Evolutionary conservation across 345 rosid species (phyloP).

Genomic region (Litchi chinensis): DNA sequence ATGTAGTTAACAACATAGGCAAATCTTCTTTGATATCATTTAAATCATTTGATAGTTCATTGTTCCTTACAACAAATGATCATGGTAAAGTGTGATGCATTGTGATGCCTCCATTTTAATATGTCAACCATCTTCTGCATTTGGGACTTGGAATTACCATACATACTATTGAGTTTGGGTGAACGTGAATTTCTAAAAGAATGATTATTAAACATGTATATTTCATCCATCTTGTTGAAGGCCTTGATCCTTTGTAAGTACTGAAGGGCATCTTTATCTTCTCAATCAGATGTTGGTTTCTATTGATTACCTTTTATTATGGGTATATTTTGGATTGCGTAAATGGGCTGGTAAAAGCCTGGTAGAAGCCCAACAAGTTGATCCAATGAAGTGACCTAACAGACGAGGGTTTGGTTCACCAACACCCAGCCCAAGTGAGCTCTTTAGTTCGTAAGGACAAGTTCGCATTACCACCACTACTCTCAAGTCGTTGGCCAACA

Average conservation of each 20-base stretch:
- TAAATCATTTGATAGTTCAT: background rate
- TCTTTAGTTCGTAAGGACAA: too few relatives aligned
- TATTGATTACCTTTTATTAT: too few relatives aligned
- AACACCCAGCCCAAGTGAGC: too few relatives aligned
- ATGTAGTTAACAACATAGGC: background rate
- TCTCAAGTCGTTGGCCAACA: too few relatives aligned
- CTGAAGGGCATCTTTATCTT: background rate
- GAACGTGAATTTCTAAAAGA: background rate
- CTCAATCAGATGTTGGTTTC: background rate
- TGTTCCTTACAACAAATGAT: background rate
- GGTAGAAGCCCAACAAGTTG: too few relatives aligned
- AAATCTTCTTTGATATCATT: background rate
- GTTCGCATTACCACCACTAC: too few relatives aligned
- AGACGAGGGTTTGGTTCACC: too few relatives aligned
- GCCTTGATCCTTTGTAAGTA: background rate
- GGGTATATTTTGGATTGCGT: too few relatives aligned
- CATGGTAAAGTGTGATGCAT: background rate
- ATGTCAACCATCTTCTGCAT: background rate
- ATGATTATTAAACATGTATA: background rate
- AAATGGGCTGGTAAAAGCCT: too few relatives aligned
- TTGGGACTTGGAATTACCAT: constrained; percentile 1
- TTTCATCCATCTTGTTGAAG: background rate
- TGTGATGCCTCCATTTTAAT: background rate
- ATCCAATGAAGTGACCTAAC: too few relatives aligned
- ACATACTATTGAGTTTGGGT: background rate